These are phyloP conservation scores for Cercospora berteroae DNA, from an alignment of 2,329 filamentous ascomycete species.

Conservation along the genomic window DNA sequence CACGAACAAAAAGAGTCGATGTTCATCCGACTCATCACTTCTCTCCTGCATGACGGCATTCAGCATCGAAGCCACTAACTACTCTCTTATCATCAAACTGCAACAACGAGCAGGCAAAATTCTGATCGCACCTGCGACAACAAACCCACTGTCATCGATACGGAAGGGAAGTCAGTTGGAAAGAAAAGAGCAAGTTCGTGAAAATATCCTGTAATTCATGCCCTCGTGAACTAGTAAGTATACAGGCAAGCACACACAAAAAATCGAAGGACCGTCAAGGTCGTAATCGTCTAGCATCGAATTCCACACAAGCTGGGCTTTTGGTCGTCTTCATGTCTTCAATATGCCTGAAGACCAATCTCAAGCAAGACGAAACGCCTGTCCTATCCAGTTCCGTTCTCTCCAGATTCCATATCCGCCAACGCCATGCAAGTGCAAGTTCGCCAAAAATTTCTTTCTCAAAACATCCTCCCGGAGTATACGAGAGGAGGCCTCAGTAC, in stretches of 20 bases:
- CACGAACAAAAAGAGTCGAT: background rate
- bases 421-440: conserved; percentile 4
- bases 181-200: background rate
- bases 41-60: background rate
- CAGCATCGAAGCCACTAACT: background rate
- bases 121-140: background rate
- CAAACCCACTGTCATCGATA: background rate
- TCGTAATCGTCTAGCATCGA: background rate
- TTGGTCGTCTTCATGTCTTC: background rate
- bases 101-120: background rate
- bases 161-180: background rate
- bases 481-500: conserved; percentile 29
- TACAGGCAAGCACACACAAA: background rate
- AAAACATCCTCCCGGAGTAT: background rate
- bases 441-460: background rate
- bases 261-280: background rate
- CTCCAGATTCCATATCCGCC: conserved; percentile 3
- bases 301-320: background rate
- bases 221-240: conserved; percentile 13
- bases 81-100: background rate
- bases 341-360: background rate
- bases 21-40: background rate
- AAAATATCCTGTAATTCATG: conserved; percentile 12
- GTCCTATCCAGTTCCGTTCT: conserved; percentile 3
- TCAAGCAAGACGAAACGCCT: background rate